phyloP scores from a whole-genome alignment of 129 eudicot genomes.

The Chrysanthemum seticuspe region DNA sequence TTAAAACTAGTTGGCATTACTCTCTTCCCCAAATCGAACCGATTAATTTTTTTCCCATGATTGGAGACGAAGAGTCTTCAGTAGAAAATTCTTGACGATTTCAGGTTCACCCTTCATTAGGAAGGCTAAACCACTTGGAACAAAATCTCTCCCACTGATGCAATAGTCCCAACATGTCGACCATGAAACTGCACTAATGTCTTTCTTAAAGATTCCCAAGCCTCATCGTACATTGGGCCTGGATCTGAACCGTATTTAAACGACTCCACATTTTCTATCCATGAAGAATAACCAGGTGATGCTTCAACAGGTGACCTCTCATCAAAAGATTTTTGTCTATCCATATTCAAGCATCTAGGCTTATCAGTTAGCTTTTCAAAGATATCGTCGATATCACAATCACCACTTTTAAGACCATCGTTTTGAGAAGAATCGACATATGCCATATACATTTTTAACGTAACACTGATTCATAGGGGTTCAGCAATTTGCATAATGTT shows the following conservation, averaged over 20 bases:
- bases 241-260: constrained; percentile 60
- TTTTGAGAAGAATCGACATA: constrained; percentile 47
- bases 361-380: constrained; percentile 53
- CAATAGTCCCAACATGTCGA: too few species aligned
- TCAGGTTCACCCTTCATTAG: constrained; percentile 97
- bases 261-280: constrained; percentile 37
- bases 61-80: constrained; percentile 90
- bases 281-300: constrained; percentile 53
- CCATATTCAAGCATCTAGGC: constrained; percentile 68
- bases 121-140: constrained; percentile 72
- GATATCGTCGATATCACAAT: constrained; percentile 61
- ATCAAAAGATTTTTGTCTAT: constrained; percentile 54
- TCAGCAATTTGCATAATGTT: background rate
- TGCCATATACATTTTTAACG: constrained; percentile 43
- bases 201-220: too few species aligned
- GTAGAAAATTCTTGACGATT: constrained; percentile 76
- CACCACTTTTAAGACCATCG: constrained; percentile 34
- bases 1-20: constrained; percentile 98
- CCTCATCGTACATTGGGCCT: background rate
- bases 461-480: background rate
- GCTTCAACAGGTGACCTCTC: constrained; percentile 64
- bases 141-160: too few species aligned
- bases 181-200: too few species aligned
- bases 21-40: constrained; percentile 89
- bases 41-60: constrained; percentile 86